phyloP scores from a whole-genome alignment of 106 monocot species.

The Dendrobium officinale region DNA sequence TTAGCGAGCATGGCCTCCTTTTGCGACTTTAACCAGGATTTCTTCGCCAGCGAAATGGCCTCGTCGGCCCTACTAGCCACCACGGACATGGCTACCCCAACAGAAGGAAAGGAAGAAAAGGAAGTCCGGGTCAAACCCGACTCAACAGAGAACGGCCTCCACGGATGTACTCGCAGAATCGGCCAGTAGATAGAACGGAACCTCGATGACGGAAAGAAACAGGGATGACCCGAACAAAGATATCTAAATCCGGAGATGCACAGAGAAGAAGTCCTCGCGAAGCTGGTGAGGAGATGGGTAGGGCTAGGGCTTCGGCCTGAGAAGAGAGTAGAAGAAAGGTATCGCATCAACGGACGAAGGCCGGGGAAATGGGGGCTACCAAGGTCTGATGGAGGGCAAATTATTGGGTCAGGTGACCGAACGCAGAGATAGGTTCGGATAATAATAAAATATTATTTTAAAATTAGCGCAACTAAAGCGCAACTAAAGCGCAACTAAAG shows the following conservation, averaged over 20 bases:
- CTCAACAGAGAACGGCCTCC: background rate
- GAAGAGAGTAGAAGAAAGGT: conserved; percentile 11
- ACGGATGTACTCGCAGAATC: background rate
- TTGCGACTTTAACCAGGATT: conserved; percentile 58
- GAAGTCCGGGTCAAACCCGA: background rate
- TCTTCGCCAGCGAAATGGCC: conserved; percentile 53
- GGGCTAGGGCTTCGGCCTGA: conserved; percentile 11
- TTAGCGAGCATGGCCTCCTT: conserved; percentile 49
- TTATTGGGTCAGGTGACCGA: no score
- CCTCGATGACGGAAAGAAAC: background rate
- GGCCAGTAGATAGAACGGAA: background rate
- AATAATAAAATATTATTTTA: no score
- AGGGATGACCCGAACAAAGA: background rate
- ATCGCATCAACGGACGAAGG: conserved; percentile 17
- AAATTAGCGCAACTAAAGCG: no score
- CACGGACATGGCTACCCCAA: conserved; percentile 16
- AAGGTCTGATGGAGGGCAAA: background rate
- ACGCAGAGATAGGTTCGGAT: no score
- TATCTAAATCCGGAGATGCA: conserved; percentile 9
- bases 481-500: no score
- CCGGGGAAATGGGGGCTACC: background rate
- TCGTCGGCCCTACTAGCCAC: conserved; percentile 22
- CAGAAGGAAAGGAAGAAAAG: background rate
- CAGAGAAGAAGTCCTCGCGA: background rate
- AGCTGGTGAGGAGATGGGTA: background rate